Evolutionary conservation across 345 rosid species (phyloP).

Genomic region (Rubroshorea leprosula): DNA sequence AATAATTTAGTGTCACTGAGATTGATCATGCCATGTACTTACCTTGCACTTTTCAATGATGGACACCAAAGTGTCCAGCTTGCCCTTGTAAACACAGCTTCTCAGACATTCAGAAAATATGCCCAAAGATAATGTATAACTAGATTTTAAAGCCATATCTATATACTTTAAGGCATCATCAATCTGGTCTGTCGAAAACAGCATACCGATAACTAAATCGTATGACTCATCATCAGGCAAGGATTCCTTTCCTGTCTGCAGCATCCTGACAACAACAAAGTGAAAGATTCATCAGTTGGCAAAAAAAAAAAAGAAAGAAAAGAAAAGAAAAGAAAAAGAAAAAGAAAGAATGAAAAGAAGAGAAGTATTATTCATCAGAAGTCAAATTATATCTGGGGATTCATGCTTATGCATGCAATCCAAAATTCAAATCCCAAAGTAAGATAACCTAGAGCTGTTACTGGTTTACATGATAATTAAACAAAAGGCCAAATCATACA

Average conservation of each 20-base stretch:
- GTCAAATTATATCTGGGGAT: too few relatives aligned
- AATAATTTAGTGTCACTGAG: conserved; percentile 12
- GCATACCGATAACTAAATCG: conserved; percentile 60
- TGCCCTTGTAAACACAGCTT: conserved; percentile 46
- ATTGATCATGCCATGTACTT: conserved; percentile 4
- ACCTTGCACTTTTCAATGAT: conserved; percentile 94
- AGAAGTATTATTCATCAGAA: too few relatives aligned
- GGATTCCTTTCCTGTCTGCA: conserved; percentile 60
- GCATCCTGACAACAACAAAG: conserved; percentile 63
- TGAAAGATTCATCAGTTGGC: background rate
- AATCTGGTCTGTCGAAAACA: conserved; percentile 35
- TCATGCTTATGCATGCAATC: too few relatives aligned
- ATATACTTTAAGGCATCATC: conserved; percentile 66
- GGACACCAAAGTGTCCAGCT: conserved; percentile 60
- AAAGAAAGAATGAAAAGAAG: too few relatives aligned
- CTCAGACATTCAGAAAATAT: conserved; percentile 52
- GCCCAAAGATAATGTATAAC: conserved; percentile 44
- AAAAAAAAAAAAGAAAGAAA: background rate
- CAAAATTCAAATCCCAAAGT: too few relatives aligned
- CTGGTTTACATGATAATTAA: background rate
- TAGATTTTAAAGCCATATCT: conserved; percentile 55
- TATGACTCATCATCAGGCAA: conserved; percentile 81
- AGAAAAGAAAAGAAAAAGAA: background rate
- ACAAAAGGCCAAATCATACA: background rate
- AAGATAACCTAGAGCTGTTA: background rate